These are phyloP conservation scores for Phytophthora tentaculata DNA, from an alignment of 352 stramenopile genomes.

Conservation along the genomic window DNA sequence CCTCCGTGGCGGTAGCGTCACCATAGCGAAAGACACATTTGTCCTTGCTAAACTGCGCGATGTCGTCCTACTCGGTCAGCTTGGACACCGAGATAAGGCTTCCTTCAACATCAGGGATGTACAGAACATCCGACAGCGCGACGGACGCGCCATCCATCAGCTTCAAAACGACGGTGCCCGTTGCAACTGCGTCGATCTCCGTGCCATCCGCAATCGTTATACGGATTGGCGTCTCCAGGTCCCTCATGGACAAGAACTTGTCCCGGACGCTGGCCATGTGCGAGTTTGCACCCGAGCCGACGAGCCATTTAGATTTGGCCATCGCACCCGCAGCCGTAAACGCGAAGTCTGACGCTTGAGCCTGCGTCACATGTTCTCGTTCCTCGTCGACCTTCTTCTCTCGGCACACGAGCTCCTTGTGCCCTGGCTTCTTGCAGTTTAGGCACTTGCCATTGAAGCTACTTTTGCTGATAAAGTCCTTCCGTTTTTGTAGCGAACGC, in stretches of 20 bases:
- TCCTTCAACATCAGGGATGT: slow-evolving; percentile 11
- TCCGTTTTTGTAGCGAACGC: background rate
- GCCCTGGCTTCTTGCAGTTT: background rate
- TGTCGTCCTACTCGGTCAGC: slow-evolving; percentile 13
- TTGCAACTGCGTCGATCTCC: background rate
- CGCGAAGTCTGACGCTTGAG: too few relatives aligned
- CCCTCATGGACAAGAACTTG: slow-evolving; percentile 20
- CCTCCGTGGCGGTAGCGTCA: background rate
- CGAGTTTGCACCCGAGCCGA: too few relatives aligned
- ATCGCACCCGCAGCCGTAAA: too few relatives aligned
- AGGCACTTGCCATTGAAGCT: background rate
- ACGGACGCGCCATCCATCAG: background rate
- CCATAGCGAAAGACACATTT: slow-evolving; percentile 21
- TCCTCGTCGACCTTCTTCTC: background rate
- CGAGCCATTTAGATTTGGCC: too few relatives aligned
- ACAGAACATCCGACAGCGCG: background rate
- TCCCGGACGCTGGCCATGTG: slow-evolving; percentile 20
- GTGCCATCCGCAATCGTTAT: slow-evolving; percentile 11
- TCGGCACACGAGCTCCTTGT: background rate
- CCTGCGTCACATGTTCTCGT: slow-evolving; percentile 6
- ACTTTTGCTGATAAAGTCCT: background rate
- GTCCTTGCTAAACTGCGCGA: slow-evolving; percentile 20
- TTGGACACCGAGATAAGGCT: slow-evolving; percentile 14
- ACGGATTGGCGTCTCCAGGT: slow-evolving; percentile 12
- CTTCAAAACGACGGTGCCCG: too few relatives aligned